Evolutionary conservation across 2,329 filamentous ascomycete species (phyloP).

Genomic region (Aureobasidium sp.): DNA sequence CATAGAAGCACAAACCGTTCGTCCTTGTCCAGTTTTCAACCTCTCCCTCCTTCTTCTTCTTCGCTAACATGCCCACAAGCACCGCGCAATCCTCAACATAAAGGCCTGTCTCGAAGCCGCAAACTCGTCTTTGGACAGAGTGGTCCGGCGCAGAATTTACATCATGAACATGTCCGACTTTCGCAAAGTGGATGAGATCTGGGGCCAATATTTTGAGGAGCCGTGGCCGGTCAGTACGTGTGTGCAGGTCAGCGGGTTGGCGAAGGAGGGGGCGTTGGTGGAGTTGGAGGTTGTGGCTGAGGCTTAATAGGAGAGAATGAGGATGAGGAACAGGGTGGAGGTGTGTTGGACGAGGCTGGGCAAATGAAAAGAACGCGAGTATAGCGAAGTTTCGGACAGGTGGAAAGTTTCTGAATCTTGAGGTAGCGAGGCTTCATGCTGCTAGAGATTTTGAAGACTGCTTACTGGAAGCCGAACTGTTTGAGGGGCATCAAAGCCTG

Average conservation of each 20-base stretch:
- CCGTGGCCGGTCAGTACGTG: conserved; percentile 21
- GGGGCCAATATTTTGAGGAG: conserved; percentile 17
- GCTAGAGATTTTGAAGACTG: too few relatives aligned
- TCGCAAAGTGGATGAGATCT: conserved; percentile 18
- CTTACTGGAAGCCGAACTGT: too few relatives aligned
- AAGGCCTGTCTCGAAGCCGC: conserved; percentile 19
- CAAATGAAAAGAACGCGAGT: too few relatives aligned
- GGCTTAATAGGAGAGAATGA: not conserved
- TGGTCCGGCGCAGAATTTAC: conserved; percentile 20
- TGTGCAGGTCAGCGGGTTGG: conserved; percentile 20
- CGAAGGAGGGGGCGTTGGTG: conserved; percentile 21
- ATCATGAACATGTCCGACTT: conserved; percentile 20
- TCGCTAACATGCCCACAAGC: not conserved
- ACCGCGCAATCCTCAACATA: conserved; percentile 21
- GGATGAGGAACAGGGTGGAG: not conserved
- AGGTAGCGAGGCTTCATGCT: too few relatives aligned
- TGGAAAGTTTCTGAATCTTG: too few relatives aligned
- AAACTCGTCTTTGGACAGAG: conserved; percentile 18
- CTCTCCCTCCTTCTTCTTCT: not conserved
- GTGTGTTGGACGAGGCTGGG: too few relatives aligned
- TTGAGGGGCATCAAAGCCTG: too few relatives aligned
- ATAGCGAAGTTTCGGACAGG: too few relatives aligned
- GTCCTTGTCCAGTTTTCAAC: conserved; percentile 25
- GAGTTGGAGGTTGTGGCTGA: conserved; percentile 22
- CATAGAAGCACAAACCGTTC: conserved; percentile 20